Evolutionary conservation across 345 rosid species (phyloP).

Genomic region (Eucalyptus cloeziana): DNA sequence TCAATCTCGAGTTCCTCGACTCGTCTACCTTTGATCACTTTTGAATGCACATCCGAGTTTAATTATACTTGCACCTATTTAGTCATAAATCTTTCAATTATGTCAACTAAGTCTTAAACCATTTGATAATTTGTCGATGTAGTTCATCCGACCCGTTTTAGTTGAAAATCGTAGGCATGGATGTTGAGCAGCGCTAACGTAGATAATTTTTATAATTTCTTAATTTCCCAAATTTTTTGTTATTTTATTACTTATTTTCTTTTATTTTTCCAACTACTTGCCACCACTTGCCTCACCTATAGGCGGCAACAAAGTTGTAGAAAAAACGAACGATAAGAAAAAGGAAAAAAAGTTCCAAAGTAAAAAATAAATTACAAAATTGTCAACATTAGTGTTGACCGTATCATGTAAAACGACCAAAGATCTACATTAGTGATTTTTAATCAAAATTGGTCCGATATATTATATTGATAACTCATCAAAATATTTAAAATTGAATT

Average conservation of each 20-base stretch:
- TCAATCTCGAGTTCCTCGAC: background rate
- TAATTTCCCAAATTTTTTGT: no score
- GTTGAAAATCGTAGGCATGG: accelerated
- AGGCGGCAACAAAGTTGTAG: accelerated
- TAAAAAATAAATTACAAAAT: no score
- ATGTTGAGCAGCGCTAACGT: accelerated
- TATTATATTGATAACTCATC: no score
- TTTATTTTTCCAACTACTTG: accelerated
- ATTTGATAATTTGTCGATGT: accelerated
- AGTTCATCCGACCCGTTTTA: accelerated
- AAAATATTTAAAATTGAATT: no score
- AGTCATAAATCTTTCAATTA: background rate
- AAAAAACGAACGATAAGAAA: accelerated
- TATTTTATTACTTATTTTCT: background rate
- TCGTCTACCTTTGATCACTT: background rate
- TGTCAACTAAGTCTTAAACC: accelerated
- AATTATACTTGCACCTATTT: no score
- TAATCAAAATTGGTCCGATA: accelerated
- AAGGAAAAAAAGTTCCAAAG: no score
- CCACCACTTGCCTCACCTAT: no score
- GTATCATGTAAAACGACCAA: accelerated
- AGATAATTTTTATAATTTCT: no score
- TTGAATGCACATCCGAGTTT: background rate
- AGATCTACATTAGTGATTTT: accelerated
- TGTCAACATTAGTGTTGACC: accelerated